These are phyloP conservation scores for Fusarium domesticum DNA, from an alignment of 2,329 filamentous ascomycete genomes.

Conservation along the genomic window DNA sequence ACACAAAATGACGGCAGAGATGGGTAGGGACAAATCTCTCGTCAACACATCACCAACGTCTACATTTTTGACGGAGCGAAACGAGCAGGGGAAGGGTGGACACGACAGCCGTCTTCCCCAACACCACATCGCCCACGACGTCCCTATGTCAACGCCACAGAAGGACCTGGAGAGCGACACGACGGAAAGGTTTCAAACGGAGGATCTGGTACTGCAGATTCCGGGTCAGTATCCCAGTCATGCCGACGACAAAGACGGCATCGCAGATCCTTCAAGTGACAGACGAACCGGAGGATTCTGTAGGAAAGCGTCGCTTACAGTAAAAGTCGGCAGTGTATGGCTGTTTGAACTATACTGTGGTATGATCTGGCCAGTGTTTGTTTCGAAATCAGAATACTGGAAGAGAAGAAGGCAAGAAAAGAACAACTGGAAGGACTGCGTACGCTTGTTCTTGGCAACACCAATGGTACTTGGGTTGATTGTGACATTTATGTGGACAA, in stretches of 20 bases:
- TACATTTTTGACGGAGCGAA: conserved; percentile 20
- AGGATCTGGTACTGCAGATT: conserved; percentile 12
- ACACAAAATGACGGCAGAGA: neutral
- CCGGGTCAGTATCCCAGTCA: conserved; percentile 31
- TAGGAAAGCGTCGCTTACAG: conserved; percentile 8
- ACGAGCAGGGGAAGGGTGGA: neutral
- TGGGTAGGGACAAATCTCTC: conserved; percentile 1
- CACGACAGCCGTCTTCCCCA: neutral
- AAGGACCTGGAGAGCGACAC: neutral
- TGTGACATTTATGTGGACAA: conserved; percentile 25
- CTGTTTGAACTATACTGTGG: conserved; percentile 35
- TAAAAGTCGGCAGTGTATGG: conserved; percentile 8
- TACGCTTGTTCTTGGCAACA: conserved; percentile 26
- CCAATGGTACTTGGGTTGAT: conserved; percentile 28
- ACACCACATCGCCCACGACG: neutral
- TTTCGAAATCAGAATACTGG: conserved; percentile 38
- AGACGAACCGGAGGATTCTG: conserved; percentile 4
- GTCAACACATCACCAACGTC: conserved; percentile 29
- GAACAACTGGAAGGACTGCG: conserved; percentile 24
- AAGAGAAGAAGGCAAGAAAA: conserved; percentile 22
- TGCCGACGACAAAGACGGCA: conserved; percentile 28
- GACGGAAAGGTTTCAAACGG: conserved; percentile 4
- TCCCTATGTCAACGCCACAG: conserved; percentile 1
- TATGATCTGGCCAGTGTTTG: conserved; percentile 39
- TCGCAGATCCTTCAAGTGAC: conserved; percentile 29